Evolutionary conservation across 441 rosid species (phyloP).

Genomic region (Lepidium campestre): DNA sequence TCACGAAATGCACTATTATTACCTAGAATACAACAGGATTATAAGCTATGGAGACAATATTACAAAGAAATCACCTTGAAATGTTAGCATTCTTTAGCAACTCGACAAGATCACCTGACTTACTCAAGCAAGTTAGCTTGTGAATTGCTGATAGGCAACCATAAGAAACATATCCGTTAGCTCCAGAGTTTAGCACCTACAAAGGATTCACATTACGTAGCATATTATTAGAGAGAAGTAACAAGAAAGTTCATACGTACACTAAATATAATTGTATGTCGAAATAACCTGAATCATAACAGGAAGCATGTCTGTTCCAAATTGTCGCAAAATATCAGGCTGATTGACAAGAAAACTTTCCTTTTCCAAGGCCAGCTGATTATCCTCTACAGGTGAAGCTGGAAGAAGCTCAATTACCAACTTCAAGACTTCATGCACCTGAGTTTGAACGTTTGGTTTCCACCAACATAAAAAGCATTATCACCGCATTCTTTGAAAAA

Average conservation of each 20-base stretch:
- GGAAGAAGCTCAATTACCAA: conserved; percentile 90
- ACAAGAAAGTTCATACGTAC: neutral
- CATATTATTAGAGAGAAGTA: conserved; percentile 10
- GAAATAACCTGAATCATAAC: conserved; percentile 70
- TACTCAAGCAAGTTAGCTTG: conserved; percentile 62
- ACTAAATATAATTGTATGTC: neutral
- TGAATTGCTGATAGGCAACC: conserved; percentile 76
- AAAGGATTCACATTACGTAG: conserved; percentile 11
- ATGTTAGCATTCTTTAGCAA: conserved; percentile 66
- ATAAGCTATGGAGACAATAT: neutral
- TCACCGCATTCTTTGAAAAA: neutral
- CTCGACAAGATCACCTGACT: conserved; percentile 60
- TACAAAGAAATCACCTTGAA: conserved; percentile 58
- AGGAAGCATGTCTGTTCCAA: conserved; percentile 71
- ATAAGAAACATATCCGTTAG: conserved; percentile 65
- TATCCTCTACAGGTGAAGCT: conserved; percentile 34
- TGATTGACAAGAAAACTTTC: conserved; percentile 54
- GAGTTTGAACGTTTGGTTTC: conserved; percentile 19
- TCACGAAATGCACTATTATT: conserved; percentile 11
- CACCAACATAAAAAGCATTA: neutral
- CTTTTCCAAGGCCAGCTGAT: conserved; percentile 54
- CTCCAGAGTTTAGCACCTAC: conserved; percentile 92
- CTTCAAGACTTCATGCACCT: conserved; percentile 92
- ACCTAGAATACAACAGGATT: conserved; percentile 4
- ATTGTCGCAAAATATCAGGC: conserved; percentile 57